Base-by-base conservation (phyloP, 345 rosid genomes). In the Dimocarpus longan region DNA sequence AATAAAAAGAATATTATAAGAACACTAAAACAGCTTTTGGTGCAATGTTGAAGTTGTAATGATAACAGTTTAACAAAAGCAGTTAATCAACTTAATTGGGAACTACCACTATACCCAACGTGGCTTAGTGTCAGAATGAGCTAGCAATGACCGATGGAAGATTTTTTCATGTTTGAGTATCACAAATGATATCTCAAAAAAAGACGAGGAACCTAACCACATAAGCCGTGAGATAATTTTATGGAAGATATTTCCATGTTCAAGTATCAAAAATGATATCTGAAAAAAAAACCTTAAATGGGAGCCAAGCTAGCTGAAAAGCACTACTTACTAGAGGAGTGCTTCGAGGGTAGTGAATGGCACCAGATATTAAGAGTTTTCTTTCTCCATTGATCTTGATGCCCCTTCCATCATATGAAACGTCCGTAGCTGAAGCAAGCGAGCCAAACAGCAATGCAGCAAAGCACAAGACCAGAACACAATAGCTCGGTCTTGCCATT, bases 281-380 rank as follows among this genome's bases (percentile, higher is more conserved):
- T 26, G 0, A 26, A 26, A 26, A 26, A 26, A 26, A 32, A 32
- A 32, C 1, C 1, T 32, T 32, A 32, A 32, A 32, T 32, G 37
- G 37, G 37, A 32, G 37, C 37, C 8, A 5, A 42, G 44, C 44
- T 42, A 8, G 19, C 6, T 8, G 24, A 43, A 10, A 43, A 68
- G 52, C 24, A 32, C 37, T 32, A 18, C 26, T 42, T 77, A 86
- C 90, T 64, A 85, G 78, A 69, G 88, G 84, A 37, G 89, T 86
- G 73, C 92, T 89, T 52, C 92, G 80, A 42, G 92, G 90, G 68
- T 89, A 89, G 57, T 89, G 92, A 62, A 89, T 87, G 15, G 92
- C 74, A 32, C 92, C 90, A 5, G 92, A 81, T 60, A 89, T 32
- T 13, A 89, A 73, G 68, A 89, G 76, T 76, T 70, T 81, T 37